Base-by-base conservation (phyloP, 345 rosid species). In the Cardiospermum halicacabum region DNA sequence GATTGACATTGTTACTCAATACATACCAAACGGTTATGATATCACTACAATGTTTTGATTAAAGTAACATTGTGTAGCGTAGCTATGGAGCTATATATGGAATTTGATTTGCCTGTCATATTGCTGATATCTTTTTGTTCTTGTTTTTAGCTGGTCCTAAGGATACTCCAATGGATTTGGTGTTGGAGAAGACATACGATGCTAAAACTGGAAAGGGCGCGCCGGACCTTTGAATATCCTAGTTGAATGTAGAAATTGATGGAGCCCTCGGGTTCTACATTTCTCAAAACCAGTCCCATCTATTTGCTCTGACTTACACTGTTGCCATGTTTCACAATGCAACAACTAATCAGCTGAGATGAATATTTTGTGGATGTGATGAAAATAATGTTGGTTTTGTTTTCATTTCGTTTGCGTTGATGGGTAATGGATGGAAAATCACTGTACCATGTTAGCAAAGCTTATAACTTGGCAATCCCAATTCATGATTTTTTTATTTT, bases 161-260 rank as follows among this genome's bases (percentile, higher is more conserved):
- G 80, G 99, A 94, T 68, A 91, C 97, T 57, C 91, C 90, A 13
- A 73, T 89, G 87, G 91, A 84, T 26, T 72, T 74, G 32, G 96
- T 91, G 32, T 62, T 78, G 85, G 95, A 84, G 81, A 86, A 71
- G 80, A 91, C 96, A 7, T 91, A 89, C 16, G 96, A 94, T 68
- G 77, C 89, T 11, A 89, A 85, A 75, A 78, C 85, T 1, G 99
- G 99, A 71, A 83, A 78, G 77, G 99, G 99, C 72, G 87, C 89
- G 97, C 99, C 99, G 61, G 92, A 87, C 39, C 92, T 94, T 70
- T 90, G 66, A 85, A 69, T 48, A 67, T 39, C 45, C 25, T 56
- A 7, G 18, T 60, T 68, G n/a, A 25, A 5, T 60, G 31, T 11
- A 4, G 47, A 63, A 34, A 34, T 34, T 51, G 58, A 34, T 51